Base-by-base conservation (phyloP, 208 protist species). In the Leishmania turanica region DNA sequence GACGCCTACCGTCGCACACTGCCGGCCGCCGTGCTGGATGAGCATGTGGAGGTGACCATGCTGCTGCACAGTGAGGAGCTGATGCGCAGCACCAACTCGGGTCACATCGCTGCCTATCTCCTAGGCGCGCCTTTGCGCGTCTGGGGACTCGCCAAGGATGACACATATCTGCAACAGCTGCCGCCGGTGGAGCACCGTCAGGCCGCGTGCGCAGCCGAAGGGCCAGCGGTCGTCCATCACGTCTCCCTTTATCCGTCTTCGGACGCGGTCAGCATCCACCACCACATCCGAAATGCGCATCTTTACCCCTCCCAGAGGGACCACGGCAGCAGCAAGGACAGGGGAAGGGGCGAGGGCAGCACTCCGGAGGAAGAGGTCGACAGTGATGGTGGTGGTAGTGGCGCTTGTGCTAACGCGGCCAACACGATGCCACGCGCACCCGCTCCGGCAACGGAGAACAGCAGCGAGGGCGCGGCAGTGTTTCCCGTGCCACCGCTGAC, bases 61-160 rank as follows among this genome's bases (percentile, higher is more conserved):
- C 80, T 97, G 24, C 84, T 97, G 75, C 93, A 97, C 84, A 75
- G 87, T 13, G 93, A 92, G 79, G 93, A 97, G 84, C 31, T 97
- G 60, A 90, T 97, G 88, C 93, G 93, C 21, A 91, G 89, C 79
- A 95, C 93, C 34, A 97, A 97, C 86, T 91, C 93, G 6, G 93
- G 93, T 9, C 93, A 97, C 83, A 92, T 97, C 80, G 90, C 90
- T 11, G 93, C 91, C n/a, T 92, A 88, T 79, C 72, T 95, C 45
- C 85, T 97, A 17, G 91, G 90, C 17, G 90, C 91, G 0, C 89
- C 91, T 1, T 49, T 97, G 3, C 89, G 88, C 1, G 87, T 97
- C 70, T 97, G 93, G 93, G 93, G 93, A 37, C 72, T 95, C n/a
- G 74, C 51, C 17, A 85, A 89, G 31, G 91, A 97, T 81, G 88